Conservation (phyloP, 805 yeast species). For the Metschnikowia colocasiae region DNA sequence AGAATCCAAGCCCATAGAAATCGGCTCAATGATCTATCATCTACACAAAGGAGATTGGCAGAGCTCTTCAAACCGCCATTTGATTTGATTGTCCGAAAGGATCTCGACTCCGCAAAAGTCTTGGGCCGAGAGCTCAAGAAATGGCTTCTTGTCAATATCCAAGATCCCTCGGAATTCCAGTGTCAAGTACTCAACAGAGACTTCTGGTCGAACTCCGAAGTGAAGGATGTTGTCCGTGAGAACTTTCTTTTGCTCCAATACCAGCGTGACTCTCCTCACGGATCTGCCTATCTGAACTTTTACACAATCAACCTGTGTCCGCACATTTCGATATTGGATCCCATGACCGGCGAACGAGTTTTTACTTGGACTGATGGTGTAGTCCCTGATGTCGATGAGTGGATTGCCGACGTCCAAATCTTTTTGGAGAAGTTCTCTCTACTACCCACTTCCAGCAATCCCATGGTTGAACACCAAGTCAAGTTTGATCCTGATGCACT, state of each 20-base stretch:
- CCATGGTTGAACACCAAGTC: conserved; percentile 57
- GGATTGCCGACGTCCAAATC: conserved; percentile 64
- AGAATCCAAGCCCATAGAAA: conserved; percentile 9
- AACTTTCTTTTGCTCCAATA: conserved; percentile 84
- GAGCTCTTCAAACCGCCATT: conserved; percentile 89
- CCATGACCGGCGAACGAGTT: conserved; percentile 91
- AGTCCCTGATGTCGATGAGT: conserved; percentile 56
- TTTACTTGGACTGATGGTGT: conserved; percentile 64
- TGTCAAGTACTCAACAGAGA: conserved; percentile 92
- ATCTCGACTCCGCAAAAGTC: conserved; percentile 68
- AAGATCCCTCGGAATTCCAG: conserved; percentile 77
- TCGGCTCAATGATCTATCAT: conserved; percentile 35
- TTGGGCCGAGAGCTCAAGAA: conserved; percentile 61
- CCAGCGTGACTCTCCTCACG: conserved; percentile 72
- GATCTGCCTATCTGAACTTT: conserved; percentile 64
- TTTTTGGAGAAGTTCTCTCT: conserved; percentile 66
- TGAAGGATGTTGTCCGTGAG: conserved; percentile 61
- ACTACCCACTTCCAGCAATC: conserved; percentile 61
- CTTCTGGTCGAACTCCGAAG: conserved; percentile 71
- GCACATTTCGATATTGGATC: conserved; percentile 88
- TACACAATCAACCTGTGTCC: conserved; percentile 74
- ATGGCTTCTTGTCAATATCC: conserved; percentile 88
- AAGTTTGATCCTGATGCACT: conserved; percentile 60
- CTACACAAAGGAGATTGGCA: conserved; percentile 69
- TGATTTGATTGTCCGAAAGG: conserved; percentile 69